Evolutionary conservation across 495 filamentous ascomycete genomes (phyloP).

Genomic region (Penicillium odoratum): DNA sequence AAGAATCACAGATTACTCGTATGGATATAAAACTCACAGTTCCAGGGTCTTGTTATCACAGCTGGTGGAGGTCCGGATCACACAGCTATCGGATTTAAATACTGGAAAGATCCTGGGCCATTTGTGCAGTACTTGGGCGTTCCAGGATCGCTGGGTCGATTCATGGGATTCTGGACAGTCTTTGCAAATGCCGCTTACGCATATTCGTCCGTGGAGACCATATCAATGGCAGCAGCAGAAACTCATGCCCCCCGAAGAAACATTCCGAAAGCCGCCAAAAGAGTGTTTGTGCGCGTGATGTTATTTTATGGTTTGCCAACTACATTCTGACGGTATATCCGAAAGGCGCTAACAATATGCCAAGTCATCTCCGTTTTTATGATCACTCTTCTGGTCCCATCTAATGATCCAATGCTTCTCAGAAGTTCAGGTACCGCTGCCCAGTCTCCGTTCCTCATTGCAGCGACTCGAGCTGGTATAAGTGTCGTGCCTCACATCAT

Average conservation of each 20-base stretch:
- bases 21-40: background rate
- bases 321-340: background rate
- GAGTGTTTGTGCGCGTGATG: conserved; percentile 72
- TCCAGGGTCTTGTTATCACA: conserved; percentile 42
- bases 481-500: conserved; percentile 61
- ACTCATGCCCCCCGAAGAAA: conserved; percentile 65
- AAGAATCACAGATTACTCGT: background rate
- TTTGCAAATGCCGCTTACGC: conserved; percentile 70
- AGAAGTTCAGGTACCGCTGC: conserved; percentile 48
- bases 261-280: conserved; percentile 71
- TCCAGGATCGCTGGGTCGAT: conserved; percentile 41
- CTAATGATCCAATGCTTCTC: conserved; percentile 49
- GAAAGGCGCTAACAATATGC: too few relatives aligned
- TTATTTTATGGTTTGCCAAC: conserved; percentile 57
- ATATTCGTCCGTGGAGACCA: conserved; percentile 73
- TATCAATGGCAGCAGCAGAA: conserved; percentile 55
- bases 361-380: conserved; percentile 38
- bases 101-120: conserved; percentile 19
- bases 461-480: conserved; percentile 49
- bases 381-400: conserved; percentile 54
- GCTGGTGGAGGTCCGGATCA: conserved; percentile 20
- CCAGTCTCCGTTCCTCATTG: conserved; percentile 48
- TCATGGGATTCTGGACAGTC: conserved; percentile 69
- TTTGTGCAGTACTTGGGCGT: conserved; percentile 21
- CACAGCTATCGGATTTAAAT: conserved; percentile 18